phyloP scores from a whole-genome alignment of 371 early-diverging fungal genomes.

The Basidiobolus heterosporus region DNA sequence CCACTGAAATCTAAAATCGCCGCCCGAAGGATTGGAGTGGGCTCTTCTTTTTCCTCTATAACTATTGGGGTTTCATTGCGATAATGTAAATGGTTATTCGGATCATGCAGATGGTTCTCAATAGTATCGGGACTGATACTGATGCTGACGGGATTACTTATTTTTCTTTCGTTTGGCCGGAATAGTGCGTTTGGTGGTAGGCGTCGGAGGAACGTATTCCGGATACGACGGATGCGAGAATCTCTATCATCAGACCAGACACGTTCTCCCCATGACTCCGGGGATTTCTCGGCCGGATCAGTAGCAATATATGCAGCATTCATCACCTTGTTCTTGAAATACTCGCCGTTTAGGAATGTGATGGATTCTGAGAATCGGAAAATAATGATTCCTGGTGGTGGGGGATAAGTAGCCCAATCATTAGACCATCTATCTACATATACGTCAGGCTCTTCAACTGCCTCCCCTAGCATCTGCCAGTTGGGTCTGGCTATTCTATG shows the following conservation, averaged over 20 bases:
- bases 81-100: too few species aligned
- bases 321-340: conserved; percentile 36
- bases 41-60: too few species aligned
- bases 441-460: conserved; percentile 6
- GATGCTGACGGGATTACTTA: too few species aligned
- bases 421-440: conserved; percentile 6
- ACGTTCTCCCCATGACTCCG: conserved; percentile 2
- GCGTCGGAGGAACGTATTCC: too few species aligned
- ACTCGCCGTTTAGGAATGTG: conserved; percentile 52
- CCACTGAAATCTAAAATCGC: conserved; percentile 63
- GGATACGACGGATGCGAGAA: too few species aligned
- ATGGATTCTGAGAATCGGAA: conserved; percentile 46
- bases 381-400: conserved; percentile 38
- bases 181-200: too few species aligned
- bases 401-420: conserved; percentile 1
- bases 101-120: too few species aligned
- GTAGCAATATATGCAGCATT: conserved; percentile 22
- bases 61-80: too few species aligned
- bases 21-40: conserved; percentile 34
- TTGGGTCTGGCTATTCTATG: conserved; percentile 51
- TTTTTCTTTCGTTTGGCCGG: too few species aligned
- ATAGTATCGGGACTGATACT: too few species aligned
- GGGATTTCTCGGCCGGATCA: conserved; percentile 7
- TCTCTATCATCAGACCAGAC: conserved; percentile 16
- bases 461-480: conserved; percentile 15